A percentile compares a stretch with the other conserved stretches of the same genome.
Conservation (phyloP, 2,329 filamentous ascomycete species). For the Trichoderma koningiopsis region DNA sequence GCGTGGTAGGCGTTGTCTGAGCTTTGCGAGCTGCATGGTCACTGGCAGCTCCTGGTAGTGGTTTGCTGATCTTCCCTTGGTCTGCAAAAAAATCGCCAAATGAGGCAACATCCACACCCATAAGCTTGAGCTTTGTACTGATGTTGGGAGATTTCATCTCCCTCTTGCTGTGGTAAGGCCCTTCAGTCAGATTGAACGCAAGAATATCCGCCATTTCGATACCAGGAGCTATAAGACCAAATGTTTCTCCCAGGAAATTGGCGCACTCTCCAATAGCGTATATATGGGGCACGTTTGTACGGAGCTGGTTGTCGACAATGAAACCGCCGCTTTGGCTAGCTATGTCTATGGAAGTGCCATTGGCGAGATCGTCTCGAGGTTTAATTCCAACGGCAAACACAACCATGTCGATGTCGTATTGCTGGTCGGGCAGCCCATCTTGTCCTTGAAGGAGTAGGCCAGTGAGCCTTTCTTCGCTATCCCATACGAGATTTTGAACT, state of each 20-base stretch:
- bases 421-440: slow-evolving; percentile 61
- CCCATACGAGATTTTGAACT: slow-evolving; percentile 71
- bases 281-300: slow-evolving; percentile 70
- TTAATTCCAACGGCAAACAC: slow-evolving; percentile 90
- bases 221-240: slow-evolving; percentile 84
- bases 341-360: slow-evolving; percentile 69
- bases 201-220: slow-evolving; percentile 93
- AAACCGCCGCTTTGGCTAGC: slow-evolving; percentile 76
- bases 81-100: slow-evolving; percentile 96
- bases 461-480: slow-evolving; percentile 66
- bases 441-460: slow-evolving; percentile 70
- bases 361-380: slow-evolving; percentile 76
- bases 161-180: slow-evolving; percentile 68
- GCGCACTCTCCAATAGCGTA: slow-evolving; percentile 92
- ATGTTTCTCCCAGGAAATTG: slow-evolving; percentile 84
- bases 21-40: slow-evolving; percentile 14
- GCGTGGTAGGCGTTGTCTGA: slow-evolving; percentile 38
- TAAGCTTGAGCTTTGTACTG: slow-evolving; percentile 87
- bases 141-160: slow-evolving; percentile 81
- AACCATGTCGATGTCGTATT: slow-evolving; percentile 75
- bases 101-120: slow-evolving; percentile 88
- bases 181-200: slow-evolving; percentile 86
- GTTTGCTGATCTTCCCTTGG: slow-evolving; percentile 70
- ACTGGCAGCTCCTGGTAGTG: slow-evolving; percentile 56
- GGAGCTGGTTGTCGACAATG: slow-evolving; percentile 66